phyloP scores from a whole-genome alignment of 805 yeast species.

The Saccharomycopsis schoenii region DNA sequence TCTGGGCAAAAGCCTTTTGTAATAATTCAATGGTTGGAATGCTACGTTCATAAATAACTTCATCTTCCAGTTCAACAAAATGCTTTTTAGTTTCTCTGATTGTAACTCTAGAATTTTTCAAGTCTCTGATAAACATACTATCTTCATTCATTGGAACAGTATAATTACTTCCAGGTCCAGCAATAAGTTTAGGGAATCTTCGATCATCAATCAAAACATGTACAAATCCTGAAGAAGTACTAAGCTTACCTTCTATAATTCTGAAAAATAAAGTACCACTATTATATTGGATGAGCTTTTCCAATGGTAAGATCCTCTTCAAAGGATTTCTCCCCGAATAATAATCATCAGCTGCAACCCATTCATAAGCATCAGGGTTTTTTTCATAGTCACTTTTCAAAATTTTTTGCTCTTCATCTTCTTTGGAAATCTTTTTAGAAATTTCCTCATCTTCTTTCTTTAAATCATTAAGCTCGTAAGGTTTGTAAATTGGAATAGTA shows the following conservation, averaged over 20 bases:
- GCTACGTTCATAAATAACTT: slow-evolving; percentile 41
- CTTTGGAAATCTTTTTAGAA: slow-evolving; percentile 28
- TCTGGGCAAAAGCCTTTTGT: slow-evolving; percentile 35
- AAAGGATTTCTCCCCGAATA: slow-evolving; percentile 28
- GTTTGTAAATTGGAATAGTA: slow-evolving; percentile 49
- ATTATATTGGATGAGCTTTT: slow-evolving; percentile 43
- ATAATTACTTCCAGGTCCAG: slow-evolving; percentile 40
- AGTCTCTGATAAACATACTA: slow-evolving; percentile 59
- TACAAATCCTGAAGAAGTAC: slow-evolving; percentile 39
- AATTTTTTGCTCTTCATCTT: slow-evolving; percentile 34
- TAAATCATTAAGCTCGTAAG: slow-evolving; percentile 41
- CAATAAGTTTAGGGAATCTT: slow-evolving; percentile 45
- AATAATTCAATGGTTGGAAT: slow-evolving; percentile 47
- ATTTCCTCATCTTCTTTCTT: slow-evolving; percentile 33
- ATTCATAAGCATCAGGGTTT: slow-evolving; percentile 54
- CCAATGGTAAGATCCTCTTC: slow-evolving; percentile 38
- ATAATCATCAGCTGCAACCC: slow-evolving; percentile 41
- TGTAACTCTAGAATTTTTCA: slow-evolving; percentile 46
- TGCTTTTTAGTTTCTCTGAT: slow-evolving; percentile 49
- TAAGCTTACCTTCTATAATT: slow-evolving; percentile 39
- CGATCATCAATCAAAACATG: slow-evolving; percentile 60
- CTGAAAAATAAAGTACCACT: slow-evolving; percentile 56
- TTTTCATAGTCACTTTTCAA: slow-evolving; percentile 43
- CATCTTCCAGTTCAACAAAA: slow-evolving; percentile 36
- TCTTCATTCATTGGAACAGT: slow-evolving; percentile 39